These are phyloP conservation scores for Yamadazyma endophytica DNA, from an alignment of 805 yeast species.

Conservation along the genomic window DNA sequence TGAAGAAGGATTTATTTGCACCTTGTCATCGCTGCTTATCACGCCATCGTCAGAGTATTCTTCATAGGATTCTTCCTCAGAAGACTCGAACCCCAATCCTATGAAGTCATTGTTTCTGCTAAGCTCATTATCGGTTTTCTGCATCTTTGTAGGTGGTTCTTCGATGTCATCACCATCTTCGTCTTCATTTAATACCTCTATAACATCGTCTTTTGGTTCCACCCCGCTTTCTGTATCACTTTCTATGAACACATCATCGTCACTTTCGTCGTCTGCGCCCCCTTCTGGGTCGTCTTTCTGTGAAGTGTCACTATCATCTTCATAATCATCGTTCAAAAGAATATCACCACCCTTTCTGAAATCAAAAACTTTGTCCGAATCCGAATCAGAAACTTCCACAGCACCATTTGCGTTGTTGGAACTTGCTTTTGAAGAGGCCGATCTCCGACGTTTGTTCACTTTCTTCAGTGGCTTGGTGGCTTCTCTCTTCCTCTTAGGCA, in stretches of 20 bases:
- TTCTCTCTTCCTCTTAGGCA: conserved; percentile 25
- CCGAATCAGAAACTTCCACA: conserved; percentile 17
- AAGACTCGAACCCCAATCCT: conserved; percentile 49
- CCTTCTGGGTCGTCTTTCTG: conserved; percentile 3
- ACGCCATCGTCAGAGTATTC: conserved; percentile 28
- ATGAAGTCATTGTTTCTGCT: conserved; percentile 50
- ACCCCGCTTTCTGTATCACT: conserved; percentile 18
- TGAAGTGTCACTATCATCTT: conserved; percentile 4
- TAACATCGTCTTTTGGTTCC: conserved; percentile 16
- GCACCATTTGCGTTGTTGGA: too few species aligned
- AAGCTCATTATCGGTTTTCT: conserved; percentile 26
- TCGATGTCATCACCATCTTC: conserved; percentile 9
- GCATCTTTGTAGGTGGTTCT: conserved; percentile 6
- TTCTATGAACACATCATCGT: conserved; percentile 7
- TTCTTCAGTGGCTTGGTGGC: conserved; percentile 17
- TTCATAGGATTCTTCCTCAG: conserved; percentile 30
- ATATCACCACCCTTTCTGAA: conserved; percentile 18
- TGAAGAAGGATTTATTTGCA: conserved; percentile 16
- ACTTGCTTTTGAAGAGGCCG: too few species aligned
- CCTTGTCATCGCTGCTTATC: conserved; percentile 33
- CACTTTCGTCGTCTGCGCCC: conserved; percentile 11
- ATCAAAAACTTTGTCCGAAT: conserved; percentile 20
- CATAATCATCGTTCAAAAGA: conserved; percentile 28
- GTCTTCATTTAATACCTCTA: conserved; percentile 4
- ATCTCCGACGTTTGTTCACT: conserved; percentile 7